Evolutionary conservation across 441 rosid genomes (phyloP), one percentile per base, ranked within the genome.

Genomic region (Populus hybrid): DNA sequence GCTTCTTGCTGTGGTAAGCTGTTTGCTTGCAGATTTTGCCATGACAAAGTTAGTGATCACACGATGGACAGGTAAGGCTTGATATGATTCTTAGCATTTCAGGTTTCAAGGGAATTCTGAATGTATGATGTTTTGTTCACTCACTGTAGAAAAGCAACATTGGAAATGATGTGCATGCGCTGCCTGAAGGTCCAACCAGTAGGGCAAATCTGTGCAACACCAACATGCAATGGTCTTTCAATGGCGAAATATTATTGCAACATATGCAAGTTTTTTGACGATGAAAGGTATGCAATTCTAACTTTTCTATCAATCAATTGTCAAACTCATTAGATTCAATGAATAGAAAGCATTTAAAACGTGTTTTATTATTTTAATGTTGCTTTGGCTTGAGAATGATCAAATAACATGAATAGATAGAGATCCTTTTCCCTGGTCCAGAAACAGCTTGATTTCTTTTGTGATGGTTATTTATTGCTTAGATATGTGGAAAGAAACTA

Each of bases 81-180:
- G 50, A 32, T 23, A 14, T 73, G 32, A 24, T 75, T 72, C 10
- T 71, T 71, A 77, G 57, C 26, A 61, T 61, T 40, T 53, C 20
- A 75, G 71, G 65, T 70, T 74, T 80, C 59, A 18, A 67, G 57
- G 57, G 73, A 71, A 32, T 59, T 70, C 73, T 63, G 24, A 73
- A 76, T 73, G 18, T 72, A 76, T 70, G 34, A 77, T 69, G 40
- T 72, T 71, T 23, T 67, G 67, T 71, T 79, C 53, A 69, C 28
- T 75, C 77, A 30, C 67, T 85, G 81, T 88, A 93, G 98, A 88
- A 94, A 94, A 85, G 91, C 88, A n/a, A 84, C 95, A 12, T 75
- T 89, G 63, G 93, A 92, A 87, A 94, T 93, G 97, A 90, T 93
- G 97, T 93, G 99, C 85, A 94, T 94, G 97, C 83, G 80, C 9